Evolutionary conservation across 1,139 yeast genomes (phyloP).

Genomic region (Suhomyces bokatorum): DNA sequence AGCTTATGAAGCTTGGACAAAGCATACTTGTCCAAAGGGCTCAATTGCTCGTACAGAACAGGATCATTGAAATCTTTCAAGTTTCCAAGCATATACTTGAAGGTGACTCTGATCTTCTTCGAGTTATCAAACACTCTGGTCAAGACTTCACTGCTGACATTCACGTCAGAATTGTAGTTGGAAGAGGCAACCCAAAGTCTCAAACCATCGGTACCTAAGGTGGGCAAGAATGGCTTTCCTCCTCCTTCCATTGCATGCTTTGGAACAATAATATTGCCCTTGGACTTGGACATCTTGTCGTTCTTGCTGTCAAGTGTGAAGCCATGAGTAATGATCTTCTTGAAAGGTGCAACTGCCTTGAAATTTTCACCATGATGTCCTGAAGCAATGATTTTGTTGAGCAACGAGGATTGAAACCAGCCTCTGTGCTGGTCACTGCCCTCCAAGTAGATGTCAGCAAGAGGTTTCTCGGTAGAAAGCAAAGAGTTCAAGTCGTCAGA

Average conservation of each 20-base stretch:
- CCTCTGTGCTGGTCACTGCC: constrained; percentile 99
- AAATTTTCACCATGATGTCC: constrained; percentile 32
- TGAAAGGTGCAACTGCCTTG: constrained; percentile 66
- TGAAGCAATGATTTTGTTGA: constrained; percentile 68
- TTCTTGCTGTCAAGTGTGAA: constrained; percentile 86
- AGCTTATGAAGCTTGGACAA: constrained; percentile 57
- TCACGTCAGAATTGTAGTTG: constrained; percentile 79
- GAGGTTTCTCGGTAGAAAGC: constrained; percentile 29
- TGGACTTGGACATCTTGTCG: constrained; percentile 89
- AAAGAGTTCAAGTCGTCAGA: constrained; percentile 32
- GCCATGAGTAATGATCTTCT: constrained; percentile 84
- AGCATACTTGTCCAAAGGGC: constrained; percentile 64
- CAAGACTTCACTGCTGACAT: constrained; percentile 70
- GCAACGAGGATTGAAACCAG: constrained; percentile 94
- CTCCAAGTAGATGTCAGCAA: constrained; percentile 83
- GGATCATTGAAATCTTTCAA: constrained; percentile 39
- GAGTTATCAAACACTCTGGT: constrained; percentile 76
- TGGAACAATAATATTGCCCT: constrained; percentile 82
- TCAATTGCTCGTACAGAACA: constrained; percentile 39
- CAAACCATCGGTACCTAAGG: constrained; percentile 89
- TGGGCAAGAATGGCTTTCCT: constrained; percentile 53
- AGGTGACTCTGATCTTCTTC: constrained; percentile 80
- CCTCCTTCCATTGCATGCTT: constrained; percentile 66
- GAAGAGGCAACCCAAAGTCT: constrained; percentile 90
- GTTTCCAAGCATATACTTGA: constrained; percentile 80